Conservation (phyloP, 2,329 filamentous ascomycete species). For the Fusarium torulosum region DNA sequence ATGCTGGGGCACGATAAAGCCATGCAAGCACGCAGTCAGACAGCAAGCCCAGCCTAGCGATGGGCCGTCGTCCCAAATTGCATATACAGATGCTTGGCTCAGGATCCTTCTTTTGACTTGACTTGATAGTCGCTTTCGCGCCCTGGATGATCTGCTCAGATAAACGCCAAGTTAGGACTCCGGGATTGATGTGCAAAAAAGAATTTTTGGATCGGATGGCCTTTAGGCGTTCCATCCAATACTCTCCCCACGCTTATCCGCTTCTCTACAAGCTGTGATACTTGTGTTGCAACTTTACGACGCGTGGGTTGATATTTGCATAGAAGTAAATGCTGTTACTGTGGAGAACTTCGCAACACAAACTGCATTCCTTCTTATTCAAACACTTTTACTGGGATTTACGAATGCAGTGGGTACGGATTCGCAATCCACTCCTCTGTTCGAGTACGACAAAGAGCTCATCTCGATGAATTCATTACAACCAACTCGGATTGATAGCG, state of each 20-base stretch:
- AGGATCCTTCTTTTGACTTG: neutral
- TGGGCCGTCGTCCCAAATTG: constrained; percentile 14
- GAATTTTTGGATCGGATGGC: too few species aligned
- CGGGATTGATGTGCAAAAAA: too few species aligned
- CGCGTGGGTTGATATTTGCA: too few species aligned
- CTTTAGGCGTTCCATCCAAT: neutral
- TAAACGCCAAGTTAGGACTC: too few species aligned
- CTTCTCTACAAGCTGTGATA: neutral
- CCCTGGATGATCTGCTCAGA: too few species aligned
- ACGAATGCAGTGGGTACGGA: constrained; percentile 16
- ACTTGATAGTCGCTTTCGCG: neutral
- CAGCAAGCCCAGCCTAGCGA: constrained; percentile 10
- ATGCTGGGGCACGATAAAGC: constrained; percentile 9
- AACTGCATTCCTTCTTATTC: neutral
- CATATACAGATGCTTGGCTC: constrained; percentile 14
- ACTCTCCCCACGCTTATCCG: neutral
- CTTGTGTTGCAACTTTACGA: constrained; percentile 23
- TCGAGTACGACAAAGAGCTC: neutral
- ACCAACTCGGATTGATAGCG: neutral
- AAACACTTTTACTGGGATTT: constrained; percentile 2
- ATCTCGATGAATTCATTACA: constrained; percentile 24
- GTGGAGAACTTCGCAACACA: constrained; percentile 1
- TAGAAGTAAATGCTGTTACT: neutral
- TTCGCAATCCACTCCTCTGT: constrained; percentile 2
- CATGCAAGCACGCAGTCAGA: constrained; percentile 13